phyloP scores from a whole-genome alignment of 345 rosid species.

The Zanthoxylum bungeanum region DNA sequence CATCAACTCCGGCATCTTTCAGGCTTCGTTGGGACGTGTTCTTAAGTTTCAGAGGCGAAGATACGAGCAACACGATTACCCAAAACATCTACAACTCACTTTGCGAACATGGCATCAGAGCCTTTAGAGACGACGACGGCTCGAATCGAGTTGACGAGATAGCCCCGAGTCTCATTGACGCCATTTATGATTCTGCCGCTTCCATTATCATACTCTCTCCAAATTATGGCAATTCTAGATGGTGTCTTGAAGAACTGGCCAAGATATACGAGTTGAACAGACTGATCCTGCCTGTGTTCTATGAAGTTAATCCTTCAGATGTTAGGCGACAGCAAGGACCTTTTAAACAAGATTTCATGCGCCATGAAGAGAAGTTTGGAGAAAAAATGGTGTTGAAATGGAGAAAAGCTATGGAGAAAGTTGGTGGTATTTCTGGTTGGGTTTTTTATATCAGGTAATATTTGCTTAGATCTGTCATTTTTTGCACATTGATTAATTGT shows the following conservation, averaged over 20 bases:
- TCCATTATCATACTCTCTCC: slow-evolving; percentile 37
- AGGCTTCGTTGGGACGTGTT: slow-evolving; percentile 52
- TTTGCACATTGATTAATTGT: background rate
- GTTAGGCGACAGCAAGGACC: slow-evolving; percentile 39
- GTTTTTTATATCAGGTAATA: slow-evolving; percentile 8
- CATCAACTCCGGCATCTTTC: slow-evolving; percentile 18
- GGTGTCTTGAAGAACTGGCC: slow-evolving; percentile 54
- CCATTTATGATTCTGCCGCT: slow-evolving; percentile 52
- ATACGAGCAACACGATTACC: slow-evolving; percentile 41
- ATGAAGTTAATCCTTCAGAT: slow-evolving; percentile 42
- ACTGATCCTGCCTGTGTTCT: slow-evolving; percentile 47
- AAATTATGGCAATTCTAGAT: slow-evolving; percentile 36
- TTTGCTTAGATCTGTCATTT: background rate
- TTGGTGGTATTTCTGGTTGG: slow-evolving; percentile 38
- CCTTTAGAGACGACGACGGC: slow-evolving; percentile 32
- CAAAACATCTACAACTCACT: slow-evolving; percentile 22
- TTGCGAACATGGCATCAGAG: background rate
- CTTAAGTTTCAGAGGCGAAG: slow-evolving; percentile 57
- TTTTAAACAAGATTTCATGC: slow-evolving; percentile 29
- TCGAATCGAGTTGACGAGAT: slow-evolving; percentile 44
- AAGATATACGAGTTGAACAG: slow-evolving; percentile 33
- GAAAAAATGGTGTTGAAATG: slow-evolving; percentile 26
- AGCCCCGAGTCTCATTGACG: slow-evolving; percentile 26
- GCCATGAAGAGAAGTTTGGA: slow-evolving; percentile 20
- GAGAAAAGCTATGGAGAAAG: slow-evolving; percentile 41